Base-by-base conservation (phyloP, 2,329 filamentous ascomycete genomes). In the Helicocarpus griseus region DNA sequence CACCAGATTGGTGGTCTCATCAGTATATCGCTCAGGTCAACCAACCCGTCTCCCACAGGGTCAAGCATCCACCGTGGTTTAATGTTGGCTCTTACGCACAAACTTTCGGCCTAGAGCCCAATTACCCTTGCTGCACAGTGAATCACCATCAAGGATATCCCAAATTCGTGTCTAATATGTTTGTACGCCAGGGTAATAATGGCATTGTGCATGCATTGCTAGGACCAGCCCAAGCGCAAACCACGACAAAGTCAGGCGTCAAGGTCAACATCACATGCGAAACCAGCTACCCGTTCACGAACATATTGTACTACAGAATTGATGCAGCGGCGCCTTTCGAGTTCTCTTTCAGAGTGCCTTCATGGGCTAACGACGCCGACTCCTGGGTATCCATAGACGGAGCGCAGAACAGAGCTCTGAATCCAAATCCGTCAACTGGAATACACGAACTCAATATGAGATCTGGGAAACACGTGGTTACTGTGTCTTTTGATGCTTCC, bases 121-220 rank as follows among this genome's bases (percentile, higher is more conserved):
- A 77, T 31, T 79, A 66, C 52, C 68, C 68, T 1, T 81, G 78
- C 62, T 81, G 78, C 57, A 79, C 77, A 1, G 78, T 81, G 53
- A 81, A 81, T 52, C 76, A 80, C 56, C 74, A 72, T 1, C 77
- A 80, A 57, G 79, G 75, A 7, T 78, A 75, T 54, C 77, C 79
- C 0, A 81, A 81, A 56, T 80, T 77, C 51, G 60, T 77, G 1
- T 70, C 75, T 8, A 67, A 71, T 51, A 72, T 71, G 53, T 81
- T 71, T 63, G 70, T 74, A 5, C 59, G 58, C 8, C 61, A 69
- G 2, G 73, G 71, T 3, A 58, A 65, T 2, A 64, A 66, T n/a
- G 74, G 73, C 2, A 57, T 81, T 13, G 74, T 69, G 0, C 77
- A 81, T 59, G 69, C 70, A 0, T 63, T 81, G 1, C 71, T 81